phyloP scores from a whole-genome alignment of 306 rosid genomes.

The Mucuna pruriens region DNA sequence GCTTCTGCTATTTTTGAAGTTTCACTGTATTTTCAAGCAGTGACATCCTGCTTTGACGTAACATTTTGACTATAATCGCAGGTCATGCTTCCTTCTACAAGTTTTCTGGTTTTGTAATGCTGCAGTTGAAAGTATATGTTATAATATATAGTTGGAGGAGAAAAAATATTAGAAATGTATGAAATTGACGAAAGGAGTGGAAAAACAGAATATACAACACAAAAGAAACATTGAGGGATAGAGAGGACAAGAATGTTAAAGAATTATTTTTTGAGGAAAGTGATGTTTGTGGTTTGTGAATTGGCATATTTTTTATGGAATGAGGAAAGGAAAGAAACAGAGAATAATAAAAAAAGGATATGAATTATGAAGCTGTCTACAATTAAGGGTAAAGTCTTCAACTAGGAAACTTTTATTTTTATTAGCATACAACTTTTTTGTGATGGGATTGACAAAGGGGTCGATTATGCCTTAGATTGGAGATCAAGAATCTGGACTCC shows the following conservation, averaged over 20 bases:
- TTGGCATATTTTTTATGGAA: conserved; percentile 22
- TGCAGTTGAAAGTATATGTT: conserved; percentile 47
- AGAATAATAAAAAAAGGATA: not conserved
- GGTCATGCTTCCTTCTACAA: conserved; percentile 52
- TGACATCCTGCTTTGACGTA: conserved; percentile 44
- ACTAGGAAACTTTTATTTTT: conserved; percentile 5
- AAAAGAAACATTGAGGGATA: not conserved
- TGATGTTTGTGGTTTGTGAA: conserved; percentile 20
- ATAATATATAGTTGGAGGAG: conserved; percentile 37
- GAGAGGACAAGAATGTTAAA: conserved; percentile 22
- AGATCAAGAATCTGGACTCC: conserved; percentile 34
- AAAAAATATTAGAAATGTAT: not conserved
- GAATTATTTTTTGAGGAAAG: not conserved
- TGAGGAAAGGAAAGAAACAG: not conserved
- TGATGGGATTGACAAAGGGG: conserved; percentile 32
- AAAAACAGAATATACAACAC: not conserved
- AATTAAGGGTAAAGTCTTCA: conserved; percentile 11
- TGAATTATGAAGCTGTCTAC: not conserved
- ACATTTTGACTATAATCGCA: conserved; percentile 56
- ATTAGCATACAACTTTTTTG: conserved; percentile 25
- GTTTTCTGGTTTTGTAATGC: conserved; percentile 54
- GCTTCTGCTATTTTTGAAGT: conserved; percentile 28
- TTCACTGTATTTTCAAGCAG: conserved; percentile 33
- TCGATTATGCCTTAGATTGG: conserved; percentile 20
- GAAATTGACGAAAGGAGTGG: conserved; percentile 23